A percentile compares a stretch with the other conserved stretches of the same genome.
Conservation (phyloP, 257 asterid species). For the Jacaranda copaia region DNA sequence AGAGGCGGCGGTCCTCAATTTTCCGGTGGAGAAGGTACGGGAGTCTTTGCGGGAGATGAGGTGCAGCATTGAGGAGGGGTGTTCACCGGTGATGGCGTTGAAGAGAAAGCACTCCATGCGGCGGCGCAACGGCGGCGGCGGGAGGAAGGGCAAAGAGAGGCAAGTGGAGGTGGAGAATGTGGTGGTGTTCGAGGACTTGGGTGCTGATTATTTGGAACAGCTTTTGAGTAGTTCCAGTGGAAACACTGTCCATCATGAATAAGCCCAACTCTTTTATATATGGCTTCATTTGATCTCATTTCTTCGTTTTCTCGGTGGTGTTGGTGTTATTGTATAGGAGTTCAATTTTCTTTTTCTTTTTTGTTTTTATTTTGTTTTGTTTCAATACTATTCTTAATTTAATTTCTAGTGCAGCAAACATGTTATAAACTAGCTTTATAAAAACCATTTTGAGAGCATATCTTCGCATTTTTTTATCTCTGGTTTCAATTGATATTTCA, state of each 20-base stretch:
- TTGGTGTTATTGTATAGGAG: neutral
- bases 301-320: neutral
- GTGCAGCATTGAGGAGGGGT: slow-evolving; percentile 41
- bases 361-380: neutral
- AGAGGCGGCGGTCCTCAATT: slow-evolving; percentile 61
- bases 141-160: slow-evolving; percentile 26
- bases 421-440: neutral
- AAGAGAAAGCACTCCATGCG: slow-evolving; percentile 73
- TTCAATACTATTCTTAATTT: neutral
- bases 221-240: slow-evolving; percentile 53
- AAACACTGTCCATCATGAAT: neutral
- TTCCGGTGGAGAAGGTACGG: slow-evolving; percentile 68
- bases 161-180: slow-evolving; percentile 53
- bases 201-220: slow-evolving; percentile 76
- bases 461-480: too few species aligned
- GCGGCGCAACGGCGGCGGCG: slow-evolving; percentile 33
- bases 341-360: neutral
- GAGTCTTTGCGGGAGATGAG: slow-evolving; percentile 64
- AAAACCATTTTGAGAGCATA: neutral
- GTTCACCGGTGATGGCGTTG: slow-evolving; percentile 78
- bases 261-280: neutral
- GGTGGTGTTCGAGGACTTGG: slow-evolving; percentile 83
- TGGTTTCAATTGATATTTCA: too few species aligned
- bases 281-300: neutral
- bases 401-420: neutral